Conservation (phyloP, 257 asterid species). For the Jasminum sambac region DNA sequence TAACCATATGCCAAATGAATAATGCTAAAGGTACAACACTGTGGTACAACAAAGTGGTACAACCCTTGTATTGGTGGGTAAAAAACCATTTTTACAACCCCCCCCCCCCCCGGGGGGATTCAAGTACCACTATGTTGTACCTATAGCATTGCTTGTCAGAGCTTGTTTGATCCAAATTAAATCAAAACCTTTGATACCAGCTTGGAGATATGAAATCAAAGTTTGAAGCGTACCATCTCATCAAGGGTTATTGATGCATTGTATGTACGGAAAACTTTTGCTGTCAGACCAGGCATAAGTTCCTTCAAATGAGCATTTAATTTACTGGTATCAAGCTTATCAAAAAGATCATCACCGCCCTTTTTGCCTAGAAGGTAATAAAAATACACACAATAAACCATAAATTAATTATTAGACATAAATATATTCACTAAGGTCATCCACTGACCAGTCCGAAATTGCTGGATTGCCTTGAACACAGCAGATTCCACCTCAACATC, state of each 20-base stretch:
- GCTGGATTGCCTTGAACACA: conserved; percentile 90
- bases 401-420: conserved; percentile 8
- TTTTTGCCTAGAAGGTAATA: conserved; percentile 62
- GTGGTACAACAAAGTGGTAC: too few species aligned
- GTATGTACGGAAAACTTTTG: conserved; percentile 98
- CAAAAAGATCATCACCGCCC: conserved; percentile 77
- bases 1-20: too few species aligned
- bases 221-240: conserved; percentile 59
- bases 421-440: conserved; percentile 27
- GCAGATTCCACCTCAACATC: conserved; percentile 72
- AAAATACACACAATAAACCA: conserved; percentile 17
- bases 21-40: too few species aligned
- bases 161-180: too few species aligned
- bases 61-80: too few species aligned
- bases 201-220: conserved; percentile 17
- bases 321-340: conserved; percentile 88
- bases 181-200: too few species aligned
- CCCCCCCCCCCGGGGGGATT: too few species aligned
- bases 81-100: too few species aligned
- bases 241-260: conserved; percentile 93
- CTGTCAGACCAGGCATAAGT: conserved; percentile 99
- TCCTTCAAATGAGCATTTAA: conserved; percentile 93
- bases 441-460: conserved; percentile 79
- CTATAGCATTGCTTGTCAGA: too few species aligned
- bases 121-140: too few species aligned